Evolutionary conservation across 2,329 filamentous ascomycete species (phyloP).

Genomic region (Pseudopyricularia cyperi): DNA sequence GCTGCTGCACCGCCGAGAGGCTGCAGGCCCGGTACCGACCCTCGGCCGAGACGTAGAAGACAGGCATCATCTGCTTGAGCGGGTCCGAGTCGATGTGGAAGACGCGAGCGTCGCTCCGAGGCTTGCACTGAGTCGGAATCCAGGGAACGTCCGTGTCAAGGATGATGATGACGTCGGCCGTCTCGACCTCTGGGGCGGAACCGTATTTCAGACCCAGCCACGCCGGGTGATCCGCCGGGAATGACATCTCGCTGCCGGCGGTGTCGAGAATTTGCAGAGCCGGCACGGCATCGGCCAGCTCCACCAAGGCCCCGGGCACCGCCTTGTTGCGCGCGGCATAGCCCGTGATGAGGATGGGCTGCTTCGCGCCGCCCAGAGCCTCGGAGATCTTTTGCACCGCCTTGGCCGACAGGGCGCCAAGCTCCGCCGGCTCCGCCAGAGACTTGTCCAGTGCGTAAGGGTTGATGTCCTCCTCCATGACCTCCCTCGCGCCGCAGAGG

Average conservation of each 20-base stretch:
- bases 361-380: conserved; percentile 48
- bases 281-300: conserved; percentile 53
- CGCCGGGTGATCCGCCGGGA: conserved; percentile 55
- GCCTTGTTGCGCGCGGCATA: conserved; percentile 59
- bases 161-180: conserved; percentile 74
- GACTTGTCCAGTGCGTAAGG: conserved; percentile 56
- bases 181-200: conserved; percentile 56
- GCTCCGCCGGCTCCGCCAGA: conserved; percentile 58
- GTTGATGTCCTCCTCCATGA: conserved; percentile 74
- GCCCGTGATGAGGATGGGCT: conserved; percentile 58
- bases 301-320: conserved; percentile 47
- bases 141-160: conserved; percentile 87
- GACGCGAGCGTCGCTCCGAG: conserved; percentile 35
- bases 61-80: conserved; percentile 58
- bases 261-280: conserved; percentile 62
- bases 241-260: conserved; percentile 70
- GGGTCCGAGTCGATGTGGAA: conserved; percentile 56
- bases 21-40: conserved; percentile 56
- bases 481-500: conserved; percentile 62
- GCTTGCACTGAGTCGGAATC: conserved; percentile 65
- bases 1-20: conserved; percentile 51
- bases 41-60: conserved; percentile 57
- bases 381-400: conserved; percentile 48
- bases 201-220: conserved; percentile 64
- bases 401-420: conserved; percentile 40